Conservation (phyloP, 2,329 filamentous ascomycete species). For the Sordariomycetes sp. region DNA sequence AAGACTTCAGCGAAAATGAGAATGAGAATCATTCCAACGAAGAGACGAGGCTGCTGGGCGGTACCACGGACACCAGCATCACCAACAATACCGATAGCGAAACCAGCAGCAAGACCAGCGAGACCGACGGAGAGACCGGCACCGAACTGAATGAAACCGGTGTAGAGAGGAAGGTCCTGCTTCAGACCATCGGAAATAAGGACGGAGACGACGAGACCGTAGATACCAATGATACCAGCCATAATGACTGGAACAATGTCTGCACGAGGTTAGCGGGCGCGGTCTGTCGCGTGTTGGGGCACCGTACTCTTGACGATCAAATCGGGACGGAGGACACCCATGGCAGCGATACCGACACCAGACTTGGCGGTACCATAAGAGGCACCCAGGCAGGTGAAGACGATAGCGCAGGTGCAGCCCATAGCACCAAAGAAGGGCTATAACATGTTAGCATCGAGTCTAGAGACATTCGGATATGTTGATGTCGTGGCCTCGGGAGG, state of each 20-base stretch:
- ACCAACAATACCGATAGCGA: slow-evolving; percentile 81
- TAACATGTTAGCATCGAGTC: slow-evolving; percentile 20
- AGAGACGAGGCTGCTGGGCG: slow-evolving; percentile 75
- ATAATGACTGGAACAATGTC: slow-evolving; percentile 99
- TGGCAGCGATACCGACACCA: slow-evolving; percentile 94
- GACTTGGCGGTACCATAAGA: slow-evolving; percentile 99
- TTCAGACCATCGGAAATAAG: slow-evolving; percentile 72
- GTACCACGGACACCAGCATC: slow-evolving; percentile 83
- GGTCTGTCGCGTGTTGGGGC: not conserved
- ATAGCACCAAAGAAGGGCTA: slow-evolving; percentile 92
- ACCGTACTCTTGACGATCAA: slow-evolving; percentile 96
- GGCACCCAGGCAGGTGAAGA: slow-evolving; percentile 94
- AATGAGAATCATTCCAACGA: slow-evolving; percentile 97
- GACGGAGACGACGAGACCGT: slow-evolving; percentile 82
- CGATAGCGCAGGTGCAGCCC: slow-evolving; percentile 93
- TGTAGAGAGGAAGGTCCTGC: slow-evolving; percentile 67
- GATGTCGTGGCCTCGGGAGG: slow-evolving; percentile 8
- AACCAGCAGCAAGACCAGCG: slow-evolving; percentile 74
- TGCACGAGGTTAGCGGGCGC: slow-evolving; percentile 26
- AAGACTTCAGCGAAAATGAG: slow-evolving; percentile 99
- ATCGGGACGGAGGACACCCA: slow-evolving; percentile 96
- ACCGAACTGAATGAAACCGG: slow-evolving; percentile 78
- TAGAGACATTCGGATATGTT: slow-evolving; percentile 1
- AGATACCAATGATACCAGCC: slow-evolving; percentile 99
- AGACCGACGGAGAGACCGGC: slow-evolving; percentile 76